Evolutionary conservation across 306 rosid species (phyloP).

Genomic region (Ochetophila trinervis): DNA sequence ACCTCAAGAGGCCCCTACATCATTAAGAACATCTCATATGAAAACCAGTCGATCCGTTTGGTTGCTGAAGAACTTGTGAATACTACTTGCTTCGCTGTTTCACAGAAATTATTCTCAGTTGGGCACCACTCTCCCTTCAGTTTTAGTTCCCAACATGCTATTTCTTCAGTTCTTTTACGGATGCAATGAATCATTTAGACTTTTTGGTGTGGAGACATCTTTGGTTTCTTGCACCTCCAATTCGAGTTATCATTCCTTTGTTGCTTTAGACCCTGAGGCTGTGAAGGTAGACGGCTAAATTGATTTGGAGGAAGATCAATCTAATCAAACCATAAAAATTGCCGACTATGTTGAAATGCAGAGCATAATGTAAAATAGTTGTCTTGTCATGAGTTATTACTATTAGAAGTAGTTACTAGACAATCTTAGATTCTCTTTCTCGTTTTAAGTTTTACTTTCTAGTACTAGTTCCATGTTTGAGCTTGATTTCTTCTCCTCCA

Average conservation of each 20-base stretch:
- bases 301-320: neutral
- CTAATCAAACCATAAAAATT: neutral
- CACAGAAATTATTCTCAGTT: neutral
- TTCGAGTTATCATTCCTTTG: neutral
- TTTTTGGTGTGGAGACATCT: neutral
- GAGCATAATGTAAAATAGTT: too few relatives aligned
- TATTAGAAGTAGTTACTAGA: too few relatives aligned
- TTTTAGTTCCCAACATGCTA: neutral
- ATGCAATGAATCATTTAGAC: neutral
- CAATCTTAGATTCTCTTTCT: too few relatives aligned
- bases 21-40: neutral
- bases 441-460: too few relatives aligned
- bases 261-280: neutral
- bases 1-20: constrained; percentile 1
- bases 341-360: constrained; percentile 1
- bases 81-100: neutral
- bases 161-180: constrained; percentile 3
- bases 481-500: too few relatives aligned
- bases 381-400: too few relatives aligned
- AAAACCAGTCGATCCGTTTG: neutral
- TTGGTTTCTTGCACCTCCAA: neutral
- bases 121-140: neutral
- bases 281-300: neutral
- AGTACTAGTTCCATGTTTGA: too few relatives aligned
- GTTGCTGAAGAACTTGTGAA: neutral